Percentiles rank a stretch among this genome's conserved stretches.
phyloP scores from a whole-genome alignment of 1,139 yeast species.

The Hansenula sp. region DNA sequence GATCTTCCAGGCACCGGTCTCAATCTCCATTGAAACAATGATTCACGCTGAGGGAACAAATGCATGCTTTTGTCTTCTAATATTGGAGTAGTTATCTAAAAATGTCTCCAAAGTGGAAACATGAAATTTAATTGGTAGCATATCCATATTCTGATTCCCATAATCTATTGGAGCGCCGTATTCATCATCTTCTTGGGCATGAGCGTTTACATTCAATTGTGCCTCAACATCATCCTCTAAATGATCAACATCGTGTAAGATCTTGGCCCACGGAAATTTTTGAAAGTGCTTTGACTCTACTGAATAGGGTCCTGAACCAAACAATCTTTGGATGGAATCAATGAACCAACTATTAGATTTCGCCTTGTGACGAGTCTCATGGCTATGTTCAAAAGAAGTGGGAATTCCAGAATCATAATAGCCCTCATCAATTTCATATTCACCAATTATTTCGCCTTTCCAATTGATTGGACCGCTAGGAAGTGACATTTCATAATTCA shows the following conservation, averaged over 20 bases:
- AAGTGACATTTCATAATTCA: slow-evolving; percentile 16
- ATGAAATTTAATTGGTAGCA: slow-evolving; percentile 7
- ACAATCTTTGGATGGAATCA: background rate
- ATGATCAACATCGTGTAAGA: slow-evolving; percentile 10
- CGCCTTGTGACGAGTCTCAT: slow-evolving; percentile 2
- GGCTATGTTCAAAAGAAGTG: background rate
- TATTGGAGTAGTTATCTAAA: background rate
- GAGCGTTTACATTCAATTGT: background rate
- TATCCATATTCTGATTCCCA: slow-evolving; percentile 11
- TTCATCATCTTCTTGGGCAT: background rate
- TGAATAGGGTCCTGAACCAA: slow-evolving; percentile 6
- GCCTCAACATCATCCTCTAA: background rate
- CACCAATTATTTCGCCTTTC: background rate
- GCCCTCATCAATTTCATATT: too few relatives aligned
- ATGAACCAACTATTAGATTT: background rate
- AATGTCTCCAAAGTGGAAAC: background rate
- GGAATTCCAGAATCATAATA: too few relatives aligned
- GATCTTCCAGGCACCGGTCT: too few relatives aligned
- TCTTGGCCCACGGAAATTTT: slow-evolving; percentile 19
- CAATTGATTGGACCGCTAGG: background rate
- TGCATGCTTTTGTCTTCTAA: background rate
- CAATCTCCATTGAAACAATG: too few relatives aligned
- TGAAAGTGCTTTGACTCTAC: slow-evolving; percentile 5
- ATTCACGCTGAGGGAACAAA: background rate
- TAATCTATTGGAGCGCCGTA: background rate